phyloP scores from a whole-genome alignment of 2,329 filamentous ascomycete genomes.

The Cytospora paraplurivora region DNA sequence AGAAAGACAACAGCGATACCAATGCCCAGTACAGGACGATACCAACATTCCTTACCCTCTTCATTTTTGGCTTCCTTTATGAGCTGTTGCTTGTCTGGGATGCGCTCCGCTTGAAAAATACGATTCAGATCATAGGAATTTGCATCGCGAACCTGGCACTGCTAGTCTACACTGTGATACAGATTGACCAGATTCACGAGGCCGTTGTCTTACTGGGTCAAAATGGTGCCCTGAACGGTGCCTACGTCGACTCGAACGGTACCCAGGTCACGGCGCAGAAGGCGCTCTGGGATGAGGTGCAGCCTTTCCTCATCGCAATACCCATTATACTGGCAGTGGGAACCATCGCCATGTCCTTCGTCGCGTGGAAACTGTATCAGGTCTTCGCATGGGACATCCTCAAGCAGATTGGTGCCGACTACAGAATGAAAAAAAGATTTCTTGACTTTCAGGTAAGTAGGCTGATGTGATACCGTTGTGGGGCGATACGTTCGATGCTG shows the following conservation, averaged over 20 bases:
- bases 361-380: conserved; percentile 95
- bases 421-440: conserved; percentile 95
- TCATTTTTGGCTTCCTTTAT: conserved; percentile 97
- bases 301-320: conserved; percentile 80
- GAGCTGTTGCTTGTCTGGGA: conserved; percentile 89
- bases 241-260: conserved; percentile 31
- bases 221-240: conserved; percentile 45
- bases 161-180: conserved; percentile 88
- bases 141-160: conserved; percentile 91
- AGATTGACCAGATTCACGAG: conserved; percentile 84
- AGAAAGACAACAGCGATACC: conserved; percentile 44
- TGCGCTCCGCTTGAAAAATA: conserved; percentile 92
- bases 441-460: conserved; percentile 84
- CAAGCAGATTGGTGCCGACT: conserved; percentile 97
- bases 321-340: conserved; percentile 79
- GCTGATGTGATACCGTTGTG: neutral
- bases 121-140: conserved; percentile 95
- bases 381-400: conserved; percentile 99
- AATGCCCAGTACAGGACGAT: conserved; percentile 70
- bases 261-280: conserved; percentile 27
- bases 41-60: conserved; percentile 91
- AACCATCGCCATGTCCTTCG: conserved; percentile 71
- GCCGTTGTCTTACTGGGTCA: conserved; percentile 62
- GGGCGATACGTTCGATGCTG: conserved; percentile 28
- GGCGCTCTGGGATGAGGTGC: conserved; percentile 68